Conservation (phyloP, 805 yeast species). For the Wickerhamomyces rabaulensis region DNA sequence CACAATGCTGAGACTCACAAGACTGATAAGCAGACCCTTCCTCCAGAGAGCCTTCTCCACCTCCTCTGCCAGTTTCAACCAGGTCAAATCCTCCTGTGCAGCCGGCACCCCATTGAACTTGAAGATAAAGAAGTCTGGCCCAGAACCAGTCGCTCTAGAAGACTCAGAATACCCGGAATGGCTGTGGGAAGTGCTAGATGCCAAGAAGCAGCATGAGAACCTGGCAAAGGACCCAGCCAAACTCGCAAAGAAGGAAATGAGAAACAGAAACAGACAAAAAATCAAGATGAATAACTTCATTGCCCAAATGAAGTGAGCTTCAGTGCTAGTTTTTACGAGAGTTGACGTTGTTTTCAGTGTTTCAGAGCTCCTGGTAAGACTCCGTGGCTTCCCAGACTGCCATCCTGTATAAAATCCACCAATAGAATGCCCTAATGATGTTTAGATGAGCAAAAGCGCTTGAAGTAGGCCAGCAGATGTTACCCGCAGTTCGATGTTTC, state of each 20-base stretch:
- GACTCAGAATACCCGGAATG: conserved; percentile 91
- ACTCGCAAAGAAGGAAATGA: conserved; percentile 64
- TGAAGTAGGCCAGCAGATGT: no score
- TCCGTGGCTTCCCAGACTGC: background rate
- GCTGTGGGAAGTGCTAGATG: conserved; percentile 85
- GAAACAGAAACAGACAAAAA: conserved; percentile 59
- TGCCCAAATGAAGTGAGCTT: conserved; percentile 33
- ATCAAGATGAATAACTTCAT: conserved; percentile 80
- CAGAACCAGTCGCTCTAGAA: conserved; percentile 81
- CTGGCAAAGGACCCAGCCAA: conserved; percentile 57
- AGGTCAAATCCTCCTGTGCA: conserved; percentile 43
- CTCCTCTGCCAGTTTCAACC: background rate
- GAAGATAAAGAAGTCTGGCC: conserved; percentile 72
- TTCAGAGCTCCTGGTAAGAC: background rate
- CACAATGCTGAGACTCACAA: background rate
- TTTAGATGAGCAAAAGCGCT: no score
- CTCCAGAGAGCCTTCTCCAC: conserved; percentile 3
- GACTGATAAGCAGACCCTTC: background rate
- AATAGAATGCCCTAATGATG: background rate
- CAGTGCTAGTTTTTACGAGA: no score
- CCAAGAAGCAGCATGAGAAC: conserved; percentile 49
- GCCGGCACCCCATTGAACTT: conserved; percentile 72
- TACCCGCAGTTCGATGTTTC: background rate
- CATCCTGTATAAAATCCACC: background rate
- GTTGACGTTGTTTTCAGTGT: no score